A percentile compares a stretch with the other conserved stretches of the same genome.
Conservation (phyloP, 2,329 filamentous ascomycete genomes). For the Trichoderma semiorbis region DNA sequence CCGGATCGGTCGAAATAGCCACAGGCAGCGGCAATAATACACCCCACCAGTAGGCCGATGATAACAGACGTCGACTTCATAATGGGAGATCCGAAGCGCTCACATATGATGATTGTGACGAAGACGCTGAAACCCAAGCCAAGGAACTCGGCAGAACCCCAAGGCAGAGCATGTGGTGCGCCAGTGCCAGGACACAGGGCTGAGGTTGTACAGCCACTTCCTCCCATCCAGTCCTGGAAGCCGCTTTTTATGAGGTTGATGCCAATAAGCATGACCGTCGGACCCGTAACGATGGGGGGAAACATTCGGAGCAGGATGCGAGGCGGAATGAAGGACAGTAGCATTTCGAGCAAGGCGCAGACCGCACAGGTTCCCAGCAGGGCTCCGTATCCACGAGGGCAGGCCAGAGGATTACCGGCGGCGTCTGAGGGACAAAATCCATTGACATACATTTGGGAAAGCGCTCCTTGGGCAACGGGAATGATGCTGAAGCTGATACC, state of each 20-base stretch:
- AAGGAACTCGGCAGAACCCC: slow-evolving; percentile 76
- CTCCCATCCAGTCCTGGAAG: slow-evolving; percentile 76
- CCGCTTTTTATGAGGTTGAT: slow-evolving; percentile 68
- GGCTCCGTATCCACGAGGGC: slow-evolving; percentile 70
- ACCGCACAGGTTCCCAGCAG: slow-evolving; percentile 67
- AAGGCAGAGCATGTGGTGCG: slow-evolving; percentile 69
- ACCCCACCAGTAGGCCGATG: slow-evolving; percentile 69
- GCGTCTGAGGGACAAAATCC: slow-evolving; percentile 61
- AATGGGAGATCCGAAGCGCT: slow-evolving; percentile 76
- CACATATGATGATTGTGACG: slow-evolving; percentile 72
- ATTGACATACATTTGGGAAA: slow-evolving; percentile 73
- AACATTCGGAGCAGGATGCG: slow-evolving; percentile 68
- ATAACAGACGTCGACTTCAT: slow-evolving; percentile 81
- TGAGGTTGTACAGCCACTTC: slow-evolving; percentile 57
- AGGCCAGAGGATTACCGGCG: slow-evolving; percentile 65
- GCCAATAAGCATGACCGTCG: slow-evolving; percentile 68
- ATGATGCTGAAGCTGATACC: slow-evolving; percentile 48
- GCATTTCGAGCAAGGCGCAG: slow-evolving; percentile 66
- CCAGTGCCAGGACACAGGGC: slow-evolving; percentile 62
- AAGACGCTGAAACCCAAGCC: slow-evolving; percentile 79
- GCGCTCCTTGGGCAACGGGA: slow-evolving; percentile 56
- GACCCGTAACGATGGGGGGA: slow-evolving; percentile 74
- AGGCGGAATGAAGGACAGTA: slow-evolving; percentile 71
- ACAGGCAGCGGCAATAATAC: slow-evolving; percentile 72
- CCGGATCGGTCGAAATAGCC: slow-evolving; percentile 74